A percentile compares a stretch with the other conserved stretches of the same genome.
phyloP scores from a whole-genome alignment of 169 alveolate species.

The Besnoitia besnoiti region DNA sequence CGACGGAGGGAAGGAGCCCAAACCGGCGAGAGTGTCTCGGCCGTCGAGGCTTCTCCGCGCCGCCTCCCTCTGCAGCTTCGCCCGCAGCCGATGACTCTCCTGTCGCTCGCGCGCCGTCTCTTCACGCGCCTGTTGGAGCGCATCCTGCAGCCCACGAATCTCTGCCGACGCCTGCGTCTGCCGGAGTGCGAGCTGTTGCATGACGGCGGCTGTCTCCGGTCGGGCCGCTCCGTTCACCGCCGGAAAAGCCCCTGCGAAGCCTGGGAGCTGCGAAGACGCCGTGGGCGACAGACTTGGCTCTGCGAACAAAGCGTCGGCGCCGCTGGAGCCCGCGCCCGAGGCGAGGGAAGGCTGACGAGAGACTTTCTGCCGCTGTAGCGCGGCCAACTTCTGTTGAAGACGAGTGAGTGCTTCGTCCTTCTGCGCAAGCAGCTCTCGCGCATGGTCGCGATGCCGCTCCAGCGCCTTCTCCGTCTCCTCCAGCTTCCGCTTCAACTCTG shows the following conservation, averaged over 20 bases:
- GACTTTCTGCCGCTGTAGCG: background rate
- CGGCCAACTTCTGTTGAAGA: background rate
- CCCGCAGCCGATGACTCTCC: background rate
- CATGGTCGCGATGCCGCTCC: slow-evolving; percentile 2
- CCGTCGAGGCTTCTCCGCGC: background rate
- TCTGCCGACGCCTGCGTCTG: slow-evolving; percentile 4
- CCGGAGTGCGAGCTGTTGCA: slow-evolving; percentile 17
- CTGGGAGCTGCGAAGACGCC: no score
- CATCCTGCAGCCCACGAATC: background rate
- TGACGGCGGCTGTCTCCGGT: background rate
- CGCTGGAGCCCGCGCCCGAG: no score
- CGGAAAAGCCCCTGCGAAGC: background rate
- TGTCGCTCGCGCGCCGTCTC: background rate
- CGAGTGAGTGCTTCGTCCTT: background rate
- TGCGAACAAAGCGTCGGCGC: no score
- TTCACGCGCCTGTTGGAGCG: slow-evolving; percentile 12
- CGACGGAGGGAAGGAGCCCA: background rate
- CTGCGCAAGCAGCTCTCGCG: background rate
- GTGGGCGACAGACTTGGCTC: no score
- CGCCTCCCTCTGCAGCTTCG: background rate
- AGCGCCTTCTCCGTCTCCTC: background rate
- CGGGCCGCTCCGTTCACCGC: background rate
- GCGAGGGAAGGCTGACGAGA: no score
- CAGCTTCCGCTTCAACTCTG: background rate
- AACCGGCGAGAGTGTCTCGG: background rate